Base-by-base conservation (phyloP, 495 filamentous ascomycete species). In the Daldinia caldariorum region DNA sequence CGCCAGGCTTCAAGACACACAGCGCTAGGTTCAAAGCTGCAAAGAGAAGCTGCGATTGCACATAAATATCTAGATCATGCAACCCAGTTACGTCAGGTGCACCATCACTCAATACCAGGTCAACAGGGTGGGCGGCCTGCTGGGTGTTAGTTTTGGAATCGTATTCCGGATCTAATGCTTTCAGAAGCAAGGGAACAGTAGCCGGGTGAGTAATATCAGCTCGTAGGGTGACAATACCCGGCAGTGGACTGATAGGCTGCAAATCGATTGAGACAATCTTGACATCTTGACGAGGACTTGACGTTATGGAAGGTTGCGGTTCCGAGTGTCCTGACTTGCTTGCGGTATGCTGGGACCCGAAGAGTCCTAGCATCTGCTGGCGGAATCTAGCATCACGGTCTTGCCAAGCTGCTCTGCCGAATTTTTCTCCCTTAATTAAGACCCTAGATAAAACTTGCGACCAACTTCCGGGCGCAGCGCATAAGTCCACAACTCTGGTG, bases 201-300 rank as follows among this genome's bases (percentile, higher is more conserved):
- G 92, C 93, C 1, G 95, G 94, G 80, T 97, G 94, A 14, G 95
- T 99, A 79, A 99, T 98, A 76, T 99, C 95, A 16, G 94, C 95
- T 76, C 92, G 89, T 45, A 98, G 85, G 13, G 89, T 96, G 32
- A 90, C 92, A 72, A 99, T 97, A 60, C 95, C 95, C 35, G 94
- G 89, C 4, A 99, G 84, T 2, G 94, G 92, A 56, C 90, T 91
- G 89, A 99, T 99, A 12, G 95, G 95, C 69, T 99, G 95, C 13
- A 99, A 81, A 73, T 99, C 95, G 54, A 99, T 94, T 0, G 95
- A 88, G 13, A 99, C 93, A 62, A 99, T 99, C 76, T 93, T 94
- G 74, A 97, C 92, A 74, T 92, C 89, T 66, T 90, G 81, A 41
- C 90, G 81, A 0, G 89, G 89, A 64, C 83, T 86, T 59, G 84